Evolutionary conservation across 106 monocot genomes (phyloP).

Genomic region (Hemerocallis citrina): DNA sequence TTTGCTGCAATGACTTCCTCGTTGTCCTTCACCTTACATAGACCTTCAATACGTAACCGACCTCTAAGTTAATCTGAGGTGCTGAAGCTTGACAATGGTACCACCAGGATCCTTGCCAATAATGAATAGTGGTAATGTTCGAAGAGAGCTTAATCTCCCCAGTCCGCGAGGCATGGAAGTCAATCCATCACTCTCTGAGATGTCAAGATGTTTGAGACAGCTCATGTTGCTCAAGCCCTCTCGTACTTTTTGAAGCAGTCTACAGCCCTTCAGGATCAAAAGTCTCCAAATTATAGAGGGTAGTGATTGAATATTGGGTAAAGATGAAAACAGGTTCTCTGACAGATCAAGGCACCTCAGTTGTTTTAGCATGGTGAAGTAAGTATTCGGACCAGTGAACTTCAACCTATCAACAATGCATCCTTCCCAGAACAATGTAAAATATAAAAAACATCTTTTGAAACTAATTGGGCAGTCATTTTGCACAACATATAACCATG

Average conservation of each 20-base stretch:
- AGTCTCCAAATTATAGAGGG: not conserved
- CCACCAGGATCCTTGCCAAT: not conserved
- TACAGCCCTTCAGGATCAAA: not conserved
- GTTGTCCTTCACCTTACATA: not conserved
- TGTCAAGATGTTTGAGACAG: not conserved
- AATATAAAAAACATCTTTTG: not conserved
- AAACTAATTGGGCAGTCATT: not conserved
- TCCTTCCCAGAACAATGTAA: not conserved
- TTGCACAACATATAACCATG: not conserved
- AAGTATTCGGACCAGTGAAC: not conserved
- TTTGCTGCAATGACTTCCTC: not conserved
- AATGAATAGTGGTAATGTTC: not conserved
- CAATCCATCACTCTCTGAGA: not conserved
- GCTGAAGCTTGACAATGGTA: not conserved
- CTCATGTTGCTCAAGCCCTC: not conserved
- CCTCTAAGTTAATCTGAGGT: not conserved
- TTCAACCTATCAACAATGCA: not conserved
- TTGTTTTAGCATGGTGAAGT: not conserved
- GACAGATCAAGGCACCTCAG: slow-evolving; percentile 7
- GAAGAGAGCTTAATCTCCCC: not conserved
- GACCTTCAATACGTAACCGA: not conserved
- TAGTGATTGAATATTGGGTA: not conserved
- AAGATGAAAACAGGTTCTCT: not conserved
- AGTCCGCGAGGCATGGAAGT: not conserved
- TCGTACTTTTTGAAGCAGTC: not conserved